phyloP scores from a whole-genome alignment of 1,284 basidiomycete genomes.

The Microstroma glucosiphilum region DNA sequence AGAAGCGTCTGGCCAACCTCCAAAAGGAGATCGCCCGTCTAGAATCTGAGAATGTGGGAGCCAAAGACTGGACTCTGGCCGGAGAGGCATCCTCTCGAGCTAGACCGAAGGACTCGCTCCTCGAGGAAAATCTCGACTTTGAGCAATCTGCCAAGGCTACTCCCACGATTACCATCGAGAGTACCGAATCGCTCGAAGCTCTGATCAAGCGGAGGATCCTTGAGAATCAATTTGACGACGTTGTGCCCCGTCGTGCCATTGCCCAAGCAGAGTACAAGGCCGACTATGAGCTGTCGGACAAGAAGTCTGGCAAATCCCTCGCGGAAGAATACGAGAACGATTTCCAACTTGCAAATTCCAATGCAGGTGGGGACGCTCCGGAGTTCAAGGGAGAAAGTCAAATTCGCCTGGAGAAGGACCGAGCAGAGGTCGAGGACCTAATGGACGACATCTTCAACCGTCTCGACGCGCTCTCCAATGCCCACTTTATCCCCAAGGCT shows the following conservation, averaged over 20 bases:
- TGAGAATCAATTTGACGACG: constrained; percentile 82
- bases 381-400: constrained; percentile 68
- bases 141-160: constrained; percentile 78
- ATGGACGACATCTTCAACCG: constrained; percentile 85
- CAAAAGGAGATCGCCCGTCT: constrained; percentile 57
- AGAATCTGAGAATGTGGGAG: constrained; percentile 57
- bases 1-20: constrained; percentile 55
- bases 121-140: constrained; percentile 92
- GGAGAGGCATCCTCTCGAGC: constrained; percentile 78
- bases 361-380: constrained; percentile 33
- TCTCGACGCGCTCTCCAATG: constrained; percentile 86
- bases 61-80: constrained; percentile 81
- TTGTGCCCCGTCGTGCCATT: constrained; percentile 68
- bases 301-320: constrained; percentile 63
- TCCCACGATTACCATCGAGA: constrained; percentile 84
- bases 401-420: constrained; percentile 79
- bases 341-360: constrained; percentile 64
- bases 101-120: constrained; percentile 81
- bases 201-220: constrained; percentile 84
- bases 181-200: constrained; percentile 75
- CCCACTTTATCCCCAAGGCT: constrained; percentile 90
- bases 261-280: constrained; percentile 74
- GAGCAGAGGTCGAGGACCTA: constrained; percentile 71
- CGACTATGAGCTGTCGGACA: constrained; percentile 84
- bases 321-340: constrained; percentile 96